phyloP scores from a whole-genome alignment of 768 basidiomycete genomes.

The Udeniomyces megalosporus region DNA sequence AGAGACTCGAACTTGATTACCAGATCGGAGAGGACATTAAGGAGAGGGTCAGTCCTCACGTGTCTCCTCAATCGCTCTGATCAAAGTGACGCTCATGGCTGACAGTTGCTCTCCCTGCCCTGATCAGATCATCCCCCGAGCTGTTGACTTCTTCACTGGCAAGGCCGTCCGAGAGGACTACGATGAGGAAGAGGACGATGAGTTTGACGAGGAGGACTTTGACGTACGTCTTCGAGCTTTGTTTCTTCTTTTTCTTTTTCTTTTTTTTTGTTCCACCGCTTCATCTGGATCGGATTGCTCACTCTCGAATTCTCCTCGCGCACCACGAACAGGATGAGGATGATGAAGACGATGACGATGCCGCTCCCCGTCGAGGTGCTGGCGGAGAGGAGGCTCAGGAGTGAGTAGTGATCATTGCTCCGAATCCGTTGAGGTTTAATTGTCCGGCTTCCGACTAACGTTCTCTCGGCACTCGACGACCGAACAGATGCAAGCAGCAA shows the following conservation, averaged over 20 bases:
- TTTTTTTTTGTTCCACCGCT: neutral
- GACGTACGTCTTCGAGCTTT: constrained; percentile 33
- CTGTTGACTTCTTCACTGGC: constrained; percentile 87
- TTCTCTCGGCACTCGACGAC: neutral
- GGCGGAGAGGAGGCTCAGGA: constrained; percentile 52
- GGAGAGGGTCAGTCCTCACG: constrained; percentile 58
- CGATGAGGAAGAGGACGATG: constrained; percentile 26
- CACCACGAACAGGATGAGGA: constrained; percentile 47
- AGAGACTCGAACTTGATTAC: constrained; percentile 88
- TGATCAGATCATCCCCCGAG: constrained; percentile 71
- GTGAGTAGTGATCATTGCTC: constrained; percentile 30
- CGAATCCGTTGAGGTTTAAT: neutral
- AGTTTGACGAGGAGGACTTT: constrained; percentile 33
- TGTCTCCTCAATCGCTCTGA: neutral
- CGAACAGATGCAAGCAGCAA: constrained; percentile 60
- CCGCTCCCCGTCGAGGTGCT: constrained; percentile 43
- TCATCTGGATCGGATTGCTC: neutral
- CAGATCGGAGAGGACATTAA: constrained; percentile 94
- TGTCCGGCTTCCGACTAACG: neutral
- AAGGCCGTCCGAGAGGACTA: constrained; percentile 70
- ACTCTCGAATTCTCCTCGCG: constrained; percentile 10
- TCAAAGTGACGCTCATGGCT: neutral
- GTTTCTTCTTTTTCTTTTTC: neutral
- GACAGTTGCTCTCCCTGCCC: neutral
- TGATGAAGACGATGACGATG: constrained; percentile 45